These are phyloP conservation scores for Zygnema cylindricum DNA, from an alignment of 139 green algal genomes.

Conservation along the genomic window DNA sequence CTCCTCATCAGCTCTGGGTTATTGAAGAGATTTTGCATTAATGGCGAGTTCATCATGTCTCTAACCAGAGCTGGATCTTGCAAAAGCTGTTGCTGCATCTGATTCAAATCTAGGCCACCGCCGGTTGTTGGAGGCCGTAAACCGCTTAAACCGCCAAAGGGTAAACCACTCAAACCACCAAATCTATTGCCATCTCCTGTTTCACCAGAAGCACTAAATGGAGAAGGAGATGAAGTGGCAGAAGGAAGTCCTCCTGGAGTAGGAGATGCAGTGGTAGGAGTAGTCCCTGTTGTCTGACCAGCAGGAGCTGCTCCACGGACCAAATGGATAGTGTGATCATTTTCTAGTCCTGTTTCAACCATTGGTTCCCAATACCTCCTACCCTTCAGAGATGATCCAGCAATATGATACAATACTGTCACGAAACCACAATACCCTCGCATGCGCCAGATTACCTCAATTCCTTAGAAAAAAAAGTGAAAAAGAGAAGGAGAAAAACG, in stretches of 20 bases:
- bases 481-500: no score
- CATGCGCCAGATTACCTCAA: no score
- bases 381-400: background rate
- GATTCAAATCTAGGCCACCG: background rate
- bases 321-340: slow-evolving; percentile 64
- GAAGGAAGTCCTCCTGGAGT: background rate
- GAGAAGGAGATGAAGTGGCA: background rate
- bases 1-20: slow-evolving; percentile 85
- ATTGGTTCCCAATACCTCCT: no score
- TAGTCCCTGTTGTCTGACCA: no score
- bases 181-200: background rate
- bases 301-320: slow-evolving; percentile 53
- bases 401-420: no score
- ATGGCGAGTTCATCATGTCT: slow-evolving; percentile 76
- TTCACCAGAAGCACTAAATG: background rate
- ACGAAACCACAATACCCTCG: no score
- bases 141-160: slow-evolving; percentile 35
- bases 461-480: no score
- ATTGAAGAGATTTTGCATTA: slow-evolving; percentile 76
- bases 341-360: slow-evolving; percentile 55
- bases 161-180: background rate
- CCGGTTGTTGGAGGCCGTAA: slow-evolving; percentile 2
- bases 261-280: background rate
- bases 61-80: slow-evolving; percentile 70
- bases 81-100: slow-evolving; percentile 60